These are phyloP conservation scores for Salix koriyanagi DNA, from an alignment of 345 rosid genomes.

Conservation along the genomic window DNA sequence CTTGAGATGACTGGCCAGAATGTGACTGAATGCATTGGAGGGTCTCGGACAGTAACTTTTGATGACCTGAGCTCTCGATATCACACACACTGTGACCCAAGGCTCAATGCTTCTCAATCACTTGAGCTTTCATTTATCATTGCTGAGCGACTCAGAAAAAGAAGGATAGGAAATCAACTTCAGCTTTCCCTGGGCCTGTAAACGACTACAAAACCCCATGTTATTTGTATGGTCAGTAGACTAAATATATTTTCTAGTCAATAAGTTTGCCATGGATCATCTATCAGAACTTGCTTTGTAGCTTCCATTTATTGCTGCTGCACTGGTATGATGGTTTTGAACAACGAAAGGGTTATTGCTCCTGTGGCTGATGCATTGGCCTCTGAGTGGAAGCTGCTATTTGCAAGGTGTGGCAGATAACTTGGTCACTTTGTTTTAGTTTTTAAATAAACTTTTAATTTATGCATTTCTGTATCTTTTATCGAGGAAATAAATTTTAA, in stretches of 20 bases:
- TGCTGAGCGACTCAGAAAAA: conserved; percentile 23
- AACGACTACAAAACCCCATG: not conserved
- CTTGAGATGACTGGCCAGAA: conserved; percentile 30
- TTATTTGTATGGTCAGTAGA: not conserved
- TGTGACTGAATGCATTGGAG: conserved; percentile 31
- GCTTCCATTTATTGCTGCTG: not conserved
- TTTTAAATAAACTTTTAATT: not conserved
- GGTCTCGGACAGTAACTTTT: conserved; percentile 20
- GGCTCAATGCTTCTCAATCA: conserved; percentile 32
- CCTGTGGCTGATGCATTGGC: not conserved
- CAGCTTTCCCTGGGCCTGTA: conserved; percentile 2
- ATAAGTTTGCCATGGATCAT: conserved; percentile 9
- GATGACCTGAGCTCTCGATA: conserved; percentile 29
- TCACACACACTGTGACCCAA: conserved; percentile 29
- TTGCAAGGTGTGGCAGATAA: not conserved
- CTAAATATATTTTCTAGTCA: conserved; percentile 7
- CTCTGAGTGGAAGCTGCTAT: conserved; percentile 6
- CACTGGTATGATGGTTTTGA: not conserved
- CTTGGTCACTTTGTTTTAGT: not conserved
- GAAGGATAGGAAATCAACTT: conserved; percentile 16
- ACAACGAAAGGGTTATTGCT: not conserved
- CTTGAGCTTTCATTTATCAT: conserved; percentile 27
- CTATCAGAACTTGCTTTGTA: not conserved
- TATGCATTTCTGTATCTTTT: conserved; percentile 4
- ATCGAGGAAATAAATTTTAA: not conserved